A percentile compares a stretch with the other conserved stretches of the same genome.
Evolutionary conservation across 148 eudicot genomes (phyloP).

Genomic region (Suaeda aralocaspica): DNA sequence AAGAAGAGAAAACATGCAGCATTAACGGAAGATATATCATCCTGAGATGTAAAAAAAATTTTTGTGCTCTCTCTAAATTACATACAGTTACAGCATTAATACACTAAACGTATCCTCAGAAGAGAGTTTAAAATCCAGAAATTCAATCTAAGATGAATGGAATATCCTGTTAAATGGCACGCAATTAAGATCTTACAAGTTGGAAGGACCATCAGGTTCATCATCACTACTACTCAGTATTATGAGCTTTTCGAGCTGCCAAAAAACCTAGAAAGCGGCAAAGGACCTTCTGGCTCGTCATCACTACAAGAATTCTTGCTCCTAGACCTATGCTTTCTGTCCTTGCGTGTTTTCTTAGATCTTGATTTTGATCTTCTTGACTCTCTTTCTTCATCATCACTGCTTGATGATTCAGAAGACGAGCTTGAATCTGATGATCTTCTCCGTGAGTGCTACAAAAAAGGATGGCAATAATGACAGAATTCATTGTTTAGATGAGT

Average conservation of each 20-base stretch:
- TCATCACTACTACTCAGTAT: not conserved
- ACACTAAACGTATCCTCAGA: constrained; percentile 11
- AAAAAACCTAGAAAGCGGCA: constrained; percentile 94
- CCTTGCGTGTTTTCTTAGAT: constrained; percentile 66
- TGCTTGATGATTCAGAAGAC: constrained; percentile 77
- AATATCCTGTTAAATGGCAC: constrained; percentile 13
- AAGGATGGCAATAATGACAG: constrained; percentile 9
- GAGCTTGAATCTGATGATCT: constrained; percentile 75
- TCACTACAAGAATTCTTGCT: constrained; percentile 58
- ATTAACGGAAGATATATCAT: not conserved
- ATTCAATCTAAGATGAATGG: constrained; percentile 13
- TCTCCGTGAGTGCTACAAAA: constrained; percentile 67
- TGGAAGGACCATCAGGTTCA: not conserved
- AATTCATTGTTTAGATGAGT: not conserved
- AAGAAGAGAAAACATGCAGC: not conserved
- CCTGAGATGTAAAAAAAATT: constrained; percentile 5
- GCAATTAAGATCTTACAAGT: constrained; percentile 19
- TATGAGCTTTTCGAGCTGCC: constrained; percentile 63
- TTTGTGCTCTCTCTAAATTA: constrained; percentile 8
- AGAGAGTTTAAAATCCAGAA: not conserved
- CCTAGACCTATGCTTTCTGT: constrained; percentile 58
- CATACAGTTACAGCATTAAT: constrained; percentile 11
- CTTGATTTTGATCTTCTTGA: constrained; percentile 67
- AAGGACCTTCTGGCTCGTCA: constrained; percentile 57
- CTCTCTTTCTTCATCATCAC: constrained; percentile 79